Evolutionary conservation across 2,329 filamentous ascomycete genomes (phyloP).

Genomic region (Daldinia sp.): DNA sequence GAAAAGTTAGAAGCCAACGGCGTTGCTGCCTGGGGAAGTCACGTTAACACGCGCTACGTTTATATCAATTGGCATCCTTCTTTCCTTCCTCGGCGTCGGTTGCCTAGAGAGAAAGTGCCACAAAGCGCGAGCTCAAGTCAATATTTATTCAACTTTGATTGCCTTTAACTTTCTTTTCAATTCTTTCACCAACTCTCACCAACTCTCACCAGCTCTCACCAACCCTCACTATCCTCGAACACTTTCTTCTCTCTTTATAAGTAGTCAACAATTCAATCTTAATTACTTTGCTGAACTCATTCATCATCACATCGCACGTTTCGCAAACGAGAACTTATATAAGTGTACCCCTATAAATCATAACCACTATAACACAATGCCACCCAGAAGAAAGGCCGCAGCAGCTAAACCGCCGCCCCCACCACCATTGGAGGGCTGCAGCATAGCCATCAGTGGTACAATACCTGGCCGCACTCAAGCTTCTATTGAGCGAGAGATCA

Average conservation of each 20-base stretch:
- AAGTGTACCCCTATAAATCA: neutral
- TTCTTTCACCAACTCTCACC: neutral
- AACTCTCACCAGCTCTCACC: no score
- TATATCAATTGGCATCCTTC: constrained; percentile 9
- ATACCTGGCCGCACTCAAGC: constrained; percentile 67
- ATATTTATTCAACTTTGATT: constrained; percentile 20
- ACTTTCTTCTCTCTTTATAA: neutral
- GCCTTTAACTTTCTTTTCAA: neutral
- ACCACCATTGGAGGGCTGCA: constrained; percentile 60
- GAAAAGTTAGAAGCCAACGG: constrained; percentile 4
- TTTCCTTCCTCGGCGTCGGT: constrained; percentile 13
- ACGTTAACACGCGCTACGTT: constrained; percentile 19
- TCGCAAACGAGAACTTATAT: neutral
- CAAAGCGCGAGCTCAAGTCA: neutral
- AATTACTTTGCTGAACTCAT: neutral
- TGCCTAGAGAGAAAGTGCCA: constrained; percentile 23
- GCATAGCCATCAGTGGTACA: constrained; percentile 70
- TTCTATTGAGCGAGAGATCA: constrained; percentile 57
- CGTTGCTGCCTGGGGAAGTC: constrained; percentile 28
- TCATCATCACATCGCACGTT: neutral
- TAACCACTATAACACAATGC: constrained; percentile 32
- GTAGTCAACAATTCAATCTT: neutral
- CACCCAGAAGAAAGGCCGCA: constrained; percentile 40
- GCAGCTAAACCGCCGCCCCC: constrained; percentile 16
- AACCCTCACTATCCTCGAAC: neutral